Conservation (phyloP, 2,329 filamentous ascomycete genomes). For the Xylariaceae sp. region DNA sequence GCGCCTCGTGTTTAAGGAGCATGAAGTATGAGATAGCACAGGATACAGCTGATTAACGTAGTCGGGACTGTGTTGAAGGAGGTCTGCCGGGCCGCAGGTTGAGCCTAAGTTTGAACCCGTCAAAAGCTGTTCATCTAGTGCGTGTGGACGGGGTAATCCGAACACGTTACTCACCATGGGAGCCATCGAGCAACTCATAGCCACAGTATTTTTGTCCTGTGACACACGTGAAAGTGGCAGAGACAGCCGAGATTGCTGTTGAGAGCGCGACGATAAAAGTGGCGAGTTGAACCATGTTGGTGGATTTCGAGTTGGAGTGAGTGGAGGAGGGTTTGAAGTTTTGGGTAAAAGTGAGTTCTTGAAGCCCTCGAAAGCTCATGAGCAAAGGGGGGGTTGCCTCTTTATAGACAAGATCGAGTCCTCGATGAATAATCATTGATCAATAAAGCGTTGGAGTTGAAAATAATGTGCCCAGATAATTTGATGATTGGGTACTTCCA, state of each 20-base stretch:
- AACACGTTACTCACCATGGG: not conserved
- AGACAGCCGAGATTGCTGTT: not conserved
- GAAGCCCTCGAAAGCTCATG: not conserved
- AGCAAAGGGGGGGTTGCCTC: not conserved
- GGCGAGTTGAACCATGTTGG: conserved; percentile 11
- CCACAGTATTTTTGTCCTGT: not conserved
- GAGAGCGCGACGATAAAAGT: not conserved
- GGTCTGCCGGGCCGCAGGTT: too few relatives aligned
- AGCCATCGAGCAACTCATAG: not conserved
- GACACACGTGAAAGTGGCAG: not conserved
- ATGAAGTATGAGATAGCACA: too few relatives aligned
- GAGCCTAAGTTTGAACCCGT: too few relatives aligned
- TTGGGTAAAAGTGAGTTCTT: not conserved
- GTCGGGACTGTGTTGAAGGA: too few relatives aligned
- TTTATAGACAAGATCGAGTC: not conserved
- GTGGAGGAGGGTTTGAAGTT: not conserved
- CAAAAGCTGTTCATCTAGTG: too few relatives aligned
- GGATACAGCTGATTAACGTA: too few relatives aligned
- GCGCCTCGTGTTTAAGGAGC: too few relatives aligned
- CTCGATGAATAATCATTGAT: too few relatives aligned
- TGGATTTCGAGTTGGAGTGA: not conserved
- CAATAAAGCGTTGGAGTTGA: too few relatives aligned
- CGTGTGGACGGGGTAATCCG: too few relatives aligned
- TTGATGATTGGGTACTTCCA: too few relatives aligned
- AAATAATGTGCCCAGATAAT: too few relatives aligned